These are phyloP conservation scores for Penicillium goetzii DNA, from an alignment of 495 filamentous ascomycete genomes.

Conservation along the genomic window DNA sequence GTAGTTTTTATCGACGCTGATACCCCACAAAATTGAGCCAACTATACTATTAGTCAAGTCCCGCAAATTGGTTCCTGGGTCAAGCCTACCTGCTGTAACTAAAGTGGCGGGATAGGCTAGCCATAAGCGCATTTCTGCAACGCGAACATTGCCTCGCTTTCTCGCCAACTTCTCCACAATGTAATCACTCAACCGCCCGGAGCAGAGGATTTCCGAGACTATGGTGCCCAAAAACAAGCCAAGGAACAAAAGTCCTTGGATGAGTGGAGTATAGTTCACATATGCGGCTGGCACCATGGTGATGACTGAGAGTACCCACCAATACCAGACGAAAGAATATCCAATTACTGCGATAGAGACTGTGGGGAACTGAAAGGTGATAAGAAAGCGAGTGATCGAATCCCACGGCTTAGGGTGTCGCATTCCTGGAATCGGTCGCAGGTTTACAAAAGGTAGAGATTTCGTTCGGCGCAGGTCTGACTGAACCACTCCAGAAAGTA, in stretches of 20 bases:
- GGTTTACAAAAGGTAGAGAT: constrained; percentile 54
- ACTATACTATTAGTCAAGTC: constrained; percentile 22
- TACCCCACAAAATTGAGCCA: constrained; percentile 57
- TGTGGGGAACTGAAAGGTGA: constrained; percentile 53
- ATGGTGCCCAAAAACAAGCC: constrained; percentile 62
- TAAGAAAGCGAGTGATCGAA: constrained; percentile 48
- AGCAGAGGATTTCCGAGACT: constrained; percentile 57
- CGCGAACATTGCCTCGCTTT: constrained; percentile 48
- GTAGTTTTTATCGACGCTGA: constrained; percentile 57
- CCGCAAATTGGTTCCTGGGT: constrained; percentile 1
- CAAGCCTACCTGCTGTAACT: constrained; percentile 47
- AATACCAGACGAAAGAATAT: constrained; percentile 65
- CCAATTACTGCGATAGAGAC: constrained; percentile 51
- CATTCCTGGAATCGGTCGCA: constrained; percentile 56
- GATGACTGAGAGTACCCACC: constrained; percentile 65
- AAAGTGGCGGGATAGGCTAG: constrained; percentile 59
- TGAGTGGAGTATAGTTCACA: constrained; percentile 49
- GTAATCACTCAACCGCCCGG: constrained; percentile 57
- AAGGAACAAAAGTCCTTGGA: constrained; percentile 62
- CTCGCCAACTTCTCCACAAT: constrained; percentile 53
- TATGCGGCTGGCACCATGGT: constrained; percentile 66
- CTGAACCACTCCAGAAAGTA: not conserved
- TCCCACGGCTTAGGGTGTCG: constrained; percentile 57
- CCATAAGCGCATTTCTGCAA: constrained; percentile 65
- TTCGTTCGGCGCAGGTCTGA: constrained; percentile 48